Evolutionary conservation across 1,284 basidiomycete genomes (phyloP).

Genomic region (Coniferiporia weirii): DNA sequence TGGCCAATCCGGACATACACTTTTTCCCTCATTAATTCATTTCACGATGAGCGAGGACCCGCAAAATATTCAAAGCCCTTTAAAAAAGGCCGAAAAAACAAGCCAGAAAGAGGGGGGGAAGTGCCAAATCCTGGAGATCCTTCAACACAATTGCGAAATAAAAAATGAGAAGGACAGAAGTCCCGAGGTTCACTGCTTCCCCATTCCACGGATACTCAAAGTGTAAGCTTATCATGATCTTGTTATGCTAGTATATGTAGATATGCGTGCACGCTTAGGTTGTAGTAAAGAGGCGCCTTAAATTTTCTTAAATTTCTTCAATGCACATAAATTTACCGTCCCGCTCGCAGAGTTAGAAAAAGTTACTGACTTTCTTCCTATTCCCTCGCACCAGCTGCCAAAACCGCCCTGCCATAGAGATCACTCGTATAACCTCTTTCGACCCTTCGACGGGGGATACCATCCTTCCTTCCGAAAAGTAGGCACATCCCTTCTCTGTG

Average conservation of each 20-base stretch:
- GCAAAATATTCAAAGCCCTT: not conserved
- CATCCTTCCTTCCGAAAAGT: conserved; percentile 38
- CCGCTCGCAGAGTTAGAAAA: not conserved
- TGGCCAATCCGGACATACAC: not conserved
- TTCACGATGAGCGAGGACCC: not conserved
- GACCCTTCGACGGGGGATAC: conserved; percentile 60
- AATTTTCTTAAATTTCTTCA: no score
- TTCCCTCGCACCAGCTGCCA: conserved; percentile 45
- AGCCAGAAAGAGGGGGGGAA: not conserved
- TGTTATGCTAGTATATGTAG: conserved; percentile 4
- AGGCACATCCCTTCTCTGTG: conserved; percentile 32
- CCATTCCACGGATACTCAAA: conserved; percentile 64
- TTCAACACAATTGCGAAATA: conserved; percentile 60
- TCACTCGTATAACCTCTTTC: conserved; percentile 56
- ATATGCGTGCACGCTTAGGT: not conserved
- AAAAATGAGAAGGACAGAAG: conserved; percentile 23
- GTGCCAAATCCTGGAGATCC: conserved; percentile 63
- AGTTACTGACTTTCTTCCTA: not conserved
- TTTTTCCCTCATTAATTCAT: not conserved
- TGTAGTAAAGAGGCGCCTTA: not conserved
- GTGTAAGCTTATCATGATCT: conserved; percentile 43
- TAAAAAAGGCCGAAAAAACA: not conserved
- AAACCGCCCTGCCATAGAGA: conserved; percentile 58
- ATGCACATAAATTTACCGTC: no score
- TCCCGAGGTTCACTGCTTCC: conserved; percentile 52